Evolutionary conservation across 306 rosid genomes (phyloP).

Genomic region (Albizia julibrissin): DNA sequence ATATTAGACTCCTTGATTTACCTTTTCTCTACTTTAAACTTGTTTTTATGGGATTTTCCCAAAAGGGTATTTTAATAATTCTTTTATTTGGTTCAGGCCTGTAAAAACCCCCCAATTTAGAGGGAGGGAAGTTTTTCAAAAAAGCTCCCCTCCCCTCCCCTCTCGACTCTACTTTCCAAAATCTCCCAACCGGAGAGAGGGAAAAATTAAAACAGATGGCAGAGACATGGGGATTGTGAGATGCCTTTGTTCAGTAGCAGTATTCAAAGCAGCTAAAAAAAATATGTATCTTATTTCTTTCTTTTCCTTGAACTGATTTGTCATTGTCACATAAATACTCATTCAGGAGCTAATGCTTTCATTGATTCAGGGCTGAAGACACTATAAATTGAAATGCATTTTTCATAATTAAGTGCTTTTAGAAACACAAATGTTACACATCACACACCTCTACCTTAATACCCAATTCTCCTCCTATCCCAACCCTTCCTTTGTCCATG

Average conservation of each 20-base stretch:
- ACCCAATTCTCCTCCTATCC: slow-evolving; percentile 28
- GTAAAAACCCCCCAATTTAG: too few relatives aligned
- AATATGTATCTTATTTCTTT: slow-evolving; percentile 12
- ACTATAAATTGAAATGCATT: slow-evolving; percentile 15
- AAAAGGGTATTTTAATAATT: too few relatives aligned
- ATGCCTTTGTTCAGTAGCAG: not conserved
- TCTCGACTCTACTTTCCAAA: not conserved
- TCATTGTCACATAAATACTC: not conserved
- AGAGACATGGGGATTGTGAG: not conserved
- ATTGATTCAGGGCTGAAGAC: slow-evolving; percentile 14
- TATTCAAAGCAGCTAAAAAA: not conserved
- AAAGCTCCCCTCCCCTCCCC: not conserved
- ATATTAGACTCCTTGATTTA: too few relatives aligned
- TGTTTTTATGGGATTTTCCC: too few relatives aligned
- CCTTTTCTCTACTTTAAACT: too few relatives aligned
- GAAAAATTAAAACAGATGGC: not conserved
- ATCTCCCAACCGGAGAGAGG: not conserved
- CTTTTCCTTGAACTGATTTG: slow-evolving; percentile 2
- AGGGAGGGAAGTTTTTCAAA: too few relatives aligned
- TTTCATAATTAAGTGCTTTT: slow-evolving; percentile 24
- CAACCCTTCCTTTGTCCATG: slow-evolving; percentile 15
- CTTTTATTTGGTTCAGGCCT: too few relatives aligned
- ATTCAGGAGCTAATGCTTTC: slow-evolving; percentile 25
- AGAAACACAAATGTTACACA: slow-evolving; percentile 29
- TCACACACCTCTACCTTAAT: slow-evolving; percentile 25